Evolutionary conservation across 75 land plant genomes (phyloP), one percentile per base, ranked within the genome.

Genomic region (Selaginella moellendorffii): DNA sequence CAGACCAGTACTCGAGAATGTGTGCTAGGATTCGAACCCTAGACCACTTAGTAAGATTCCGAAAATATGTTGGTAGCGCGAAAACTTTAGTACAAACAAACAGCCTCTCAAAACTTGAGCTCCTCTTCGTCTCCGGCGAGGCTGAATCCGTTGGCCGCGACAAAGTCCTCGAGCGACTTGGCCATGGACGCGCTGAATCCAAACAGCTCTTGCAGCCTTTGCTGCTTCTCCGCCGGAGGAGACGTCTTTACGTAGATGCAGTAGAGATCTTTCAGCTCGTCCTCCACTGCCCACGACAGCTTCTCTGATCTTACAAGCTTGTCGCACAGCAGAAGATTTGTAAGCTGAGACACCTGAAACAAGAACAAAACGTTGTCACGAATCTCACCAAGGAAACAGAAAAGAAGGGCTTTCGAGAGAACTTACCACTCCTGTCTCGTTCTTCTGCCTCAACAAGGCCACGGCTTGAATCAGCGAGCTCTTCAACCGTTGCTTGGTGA

Each of bases 301-400:
- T 85, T 76, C 27, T 58, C 31, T 10, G 90, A 66, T 1, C 88
- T 76, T 9, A 80, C 81, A 26, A 85, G 90, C 72, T 83, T 88
- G 77, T 88, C 98, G 60, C 96, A 93, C 10, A 93, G 84, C 46
- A 93, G 68, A 64, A 93, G 30, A 75, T 93, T 80, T 68, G 88
- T 88, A 9, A 93, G 85, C 2, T 84, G 65, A 0, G 81, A 67
- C 29, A 92, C 89, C 97, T 92, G 66, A 28, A 30, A 18, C 28
- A 51, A 52, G 24, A 53, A 1, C 21, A 24, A 30, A 61, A 61
- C 53, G n/a, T 27, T 36, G 14, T 14, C 46, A 36, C 14, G 5
- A 5, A 36, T 36, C 5, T 36, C 46, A 36, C 14, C 46, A n/a
- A n/a, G n/a, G n/a, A n/a, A n/a, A n/a, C n/a, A n/a, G n/a, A n/a